Percentiles rank a stretch among this genome's conserved stretches.
phyloP scores from a whole-genome alignment of 176 grass and related monocot genomes.

The Poa annua region DNA sequence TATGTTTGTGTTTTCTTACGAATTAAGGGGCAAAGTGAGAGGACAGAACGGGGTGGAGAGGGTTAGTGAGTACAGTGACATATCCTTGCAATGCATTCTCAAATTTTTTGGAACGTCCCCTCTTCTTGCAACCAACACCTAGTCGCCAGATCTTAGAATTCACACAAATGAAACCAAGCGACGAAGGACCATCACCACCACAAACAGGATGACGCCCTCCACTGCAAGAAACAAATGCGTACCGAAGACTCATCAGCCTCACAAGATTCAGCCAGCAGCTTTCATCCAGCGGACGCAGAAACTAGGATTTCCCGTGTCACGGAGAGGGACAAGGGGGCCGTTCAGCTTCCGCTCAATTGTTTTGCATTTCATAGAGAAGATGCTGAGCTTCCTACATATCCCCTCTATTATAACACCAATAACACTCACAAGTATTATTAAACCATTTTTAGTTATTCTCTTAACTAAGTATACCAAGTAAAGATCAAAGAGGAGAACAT shows the following conservation, averaged over 20 bases:
- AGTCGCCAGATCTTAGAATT: too few species aligned
- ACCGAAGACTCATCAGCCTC: too few species aligned
- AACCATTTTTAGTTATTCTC: background rate
- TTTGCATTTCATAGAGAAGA: background rate
- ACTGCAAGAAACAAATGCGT: too few species aligned
- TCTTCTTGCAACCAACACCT: background rate
- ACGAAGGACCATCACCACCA: too few species aligned
- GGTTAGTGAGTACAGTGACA: background rate
- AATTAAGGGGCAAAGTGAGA: background rate
- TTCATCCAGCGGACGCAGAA: too few species aligned
- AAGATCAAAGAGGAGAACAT: background rate
- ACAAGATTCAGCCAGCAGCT: too few species aligned
- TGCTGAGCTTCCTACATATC: background rate
- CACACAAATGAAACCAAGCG: too few species aligned
- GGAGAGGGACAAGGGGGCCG: too few species aligned
- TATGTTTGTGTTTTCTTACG: background rate
- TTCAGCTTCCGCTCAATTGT: too few species aligned
- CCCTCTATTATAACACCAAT: background rate
- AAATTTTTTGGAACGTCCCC: background rate
- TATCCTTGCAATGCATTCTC: background rate
- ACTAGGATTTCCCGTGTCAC: too few species aligned
- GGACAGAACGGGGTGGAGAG: background rate
- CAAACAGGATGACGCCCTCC: too few species aligned
- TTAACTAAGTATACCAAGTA: background rate
- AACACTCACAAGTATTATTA: background rate